phyloP scores from a whole-genome alignment of 495 filamentous ascomycete genomes.

The Penicillium pulvis region DNA sequence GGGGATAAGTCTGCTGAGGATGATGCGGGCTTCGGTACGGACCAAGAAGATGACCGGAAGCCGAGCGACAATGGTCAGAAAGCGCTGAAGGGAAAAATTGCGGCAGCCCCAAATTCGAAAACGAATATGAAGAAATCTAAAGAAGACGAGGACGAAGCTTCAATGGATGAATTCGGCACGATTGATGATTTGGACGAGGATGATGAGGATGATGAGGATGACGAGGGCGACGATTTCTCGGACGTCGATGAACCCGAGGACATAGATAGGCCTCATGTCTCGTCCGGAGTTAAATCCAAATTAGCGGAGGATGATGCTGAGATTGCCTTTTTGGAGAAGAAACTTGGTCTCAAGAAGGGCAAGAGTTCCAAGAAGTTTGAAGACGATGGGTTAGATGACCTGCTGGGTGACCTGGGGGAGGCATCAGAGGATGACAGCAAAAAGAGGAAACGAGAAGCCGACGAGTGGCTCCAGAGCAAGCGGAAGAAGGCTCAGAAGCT shows the following conservation, averaged over 20 bases:
- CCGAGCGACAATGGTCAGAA: conserved; percentile 14
- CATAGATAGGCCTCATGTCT: conserved; percentile 30
- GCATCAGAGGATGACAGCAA: conserved; percentile 48
- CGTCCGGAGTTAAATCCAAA: conserved; percentile 62
- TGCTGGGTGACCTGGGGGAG: conserved; percentile 71
- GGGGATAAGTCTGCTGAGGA: conserved; percentile 27
- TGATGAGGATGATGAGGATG: conserved; percentile 4
- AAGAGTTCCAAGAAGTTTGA: conserved; percentile 70
- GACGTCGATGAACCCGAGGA: conserved; percentile 22
- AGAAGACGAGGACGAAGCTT: conserved; percentile 11
- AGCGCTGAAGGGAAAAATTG: conserved; percentile 7
- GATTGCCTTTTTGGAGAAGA: conserved; percentile 86
- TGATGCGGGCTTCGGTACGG: conserved; percentile 29
- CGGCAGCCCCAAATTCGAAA: background rate
- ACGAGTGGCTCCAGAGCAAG: conserved; percentile 62
- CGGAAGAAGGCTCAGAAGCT: conserved; percentile 59
- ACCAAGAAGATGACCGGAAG: conserved; percentile 5
- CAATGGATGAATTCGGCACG: background rate
- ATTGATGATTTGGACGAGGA: conserved; percentile 5
- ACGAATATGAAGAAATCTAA: background rate
- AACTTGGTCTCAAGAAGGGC: conserved; percentile 79
- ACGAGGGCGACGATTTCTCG: conserved; percentile 9
- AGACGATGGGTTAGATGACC: conserved; percentile 83
- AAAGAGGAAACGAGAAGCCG: conserved; percentile 58
- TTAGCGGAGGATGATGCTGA: conserved; percentile 77